Base-by-base conservation (phyloP, 2,329 filamentous ascomycete species). In the Hirsutella rhossiliensis region DNA sequence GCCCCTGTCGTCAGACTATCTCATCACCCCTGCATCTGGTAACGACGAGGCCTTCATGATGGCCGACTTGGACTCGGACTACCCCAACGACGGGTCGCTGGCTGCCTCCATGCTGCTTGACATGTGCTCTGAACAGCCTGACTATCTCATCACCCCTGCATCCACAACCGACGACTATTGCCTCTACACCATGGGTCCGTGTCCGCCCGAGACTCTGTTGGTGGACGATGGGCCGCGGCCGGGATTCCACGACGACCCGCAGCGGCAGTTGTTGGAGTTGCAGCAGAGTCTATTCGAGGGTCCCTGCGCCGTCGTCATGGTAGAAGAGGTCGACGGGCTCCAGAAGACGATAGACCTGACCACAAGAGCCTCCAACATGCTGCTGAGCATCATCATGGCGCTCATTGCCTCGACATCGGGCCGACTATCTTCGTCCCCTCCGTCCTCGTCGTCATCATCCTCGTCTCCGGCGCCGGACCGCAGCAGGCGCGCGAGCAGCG, bases 131-230 rank as follows among this genome's bases (percentile, higher is more conserved):
- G 11, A 39, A 23, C 42, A 11, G 3, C 43, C 19, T 17, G 19
- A n/a, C n/a, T n/a, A n/a, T n/a, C n/a, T n/a, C n/a, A n/a, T n/a
- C n/a, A n/a, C n/a, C n/a, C n/a, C n/a, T n/a, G n/a, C n/a, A n/a
- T n/a, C n/a, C n/a, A n/a, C n/a, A n/a, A n/a, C n/a, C n/a, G 38
- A 44, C 31, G 43, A 44, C 8, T n/a, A 40, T 11, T 44, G 34
- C n/a, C 13, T 36, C 28, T 31, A 44, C 18, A 34, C 17, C 15
- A n/a, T 28, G 17, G 20, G 19, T 15, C 30, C 38, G 30, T 18
- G 28, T 15, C 31, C 23, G 13, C 17, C 38, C 19, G 40, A 27
- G 17, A 41, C 40, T 3, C 18, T 41, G 2, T 9, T 34, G 8
- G 20, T 9, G 1, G 18, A 40, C 17, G 38, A 13, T 9, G 23